Evolutionary conservation across 192 early-diverging fungal species (phyloP), one percentile per base, ranked within the genome.

Genomic region (Backusella sp.): DNA sequence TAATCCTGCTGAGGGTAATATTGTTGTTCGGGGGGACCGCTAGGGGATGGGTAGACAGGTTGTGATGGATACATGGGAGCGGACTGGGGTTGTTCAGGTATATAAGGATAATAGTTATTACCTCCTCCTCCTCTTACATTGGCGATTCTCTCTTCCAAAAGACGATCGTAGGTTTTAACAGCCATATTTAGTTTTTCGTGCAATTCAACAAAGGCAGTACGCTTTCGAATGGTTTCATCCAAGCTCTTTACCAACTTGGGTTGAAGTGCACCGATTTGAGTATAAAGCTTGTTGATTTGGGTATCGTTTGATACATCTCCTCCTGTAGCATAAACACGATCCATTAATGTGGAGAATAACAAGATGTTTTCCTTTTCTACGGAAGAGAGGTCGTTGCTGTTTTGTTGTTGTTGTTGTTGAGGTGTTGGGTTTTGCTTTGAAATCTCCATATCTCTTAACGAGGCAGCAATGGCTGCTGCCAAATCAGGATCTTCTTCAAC

Each of bases 331-430:
- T 93, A 93, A 30, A 96, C 90, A 62, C 92, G 84, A 46, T 94
- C 91, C 68, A 99, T 88, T 12, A 98, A 85, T 15, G 95, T 89
- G 35, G 94, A 88, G 70, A 99, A 99, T 11, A 97, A 76, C 79
- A 94, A 88, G 36, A 99, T 91, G 44, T 96, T 97, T 77, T 98
- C 95, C 56, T 91, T 87, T 80, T 99, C 96, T 8, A 90, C 87
- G 1, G 82, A 70, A 28, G 91, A 87, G 73, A 99, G 76, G 53
- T 95, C 93, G 53, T 91, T 21, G 5, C n/a, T 68, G 23, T 77
- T 84, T 21, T 78, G 75, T 35, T 73, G 74, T 7, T 83, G 71
- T 30, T 74, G 56, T 37, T 46, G 41, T 23, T 66, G 36, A 6
- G 66, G 52, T 34, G 69, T 21, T 2, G 65, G 56, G 17, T 62